Base-by-base conservation (phyloP, 345 rosid species). In the Diplotaxis tenuifolia region DNA sequence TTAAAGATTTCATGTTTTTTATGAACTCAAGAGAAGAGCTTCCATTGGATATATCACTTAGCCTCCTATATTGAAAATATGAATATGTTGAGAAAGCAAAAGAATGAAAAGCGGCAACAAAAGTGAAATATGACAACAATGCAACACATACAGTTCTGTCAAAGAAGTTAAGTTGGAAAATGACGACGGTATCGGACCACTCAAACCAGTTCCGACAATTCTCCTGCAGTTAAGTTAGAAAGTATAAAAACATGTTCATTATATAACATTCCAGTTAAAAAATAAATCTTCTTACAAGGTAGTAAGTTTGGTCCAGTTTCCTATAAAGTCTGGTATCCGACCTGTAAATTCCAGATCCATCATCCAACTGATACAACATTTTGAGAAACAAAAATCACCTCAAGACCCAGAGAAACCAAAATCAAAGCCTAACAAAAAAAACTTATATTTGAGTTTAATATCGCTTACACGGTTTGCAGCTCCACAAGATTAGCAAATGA, bases 171-270 rank as follows among this genome's bases (percentile, higher is more conserved):
- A 72, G 68, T 75, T 90, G 38, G 87, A 72, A 60, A 90, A 83
- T 52, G 86, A 71, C 12, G 84, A 79, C 14, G 90, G 93, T 55
- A 88, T 84, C 1, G 93, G 83, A 70, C 93, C 90, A 19, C 70
- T 75, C 42, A 88, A 82, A 71, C 85, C 75, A 64, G 87, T 88
- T 11, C 93, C 93, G 15, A 79, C 47, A 78, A 88, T 75, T 81
- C 84, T 82, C 82, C 90, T 86, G 65, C 78, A 80, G 60, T 12
- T 70, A 74, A 72, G 72, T 12, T 15, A 45, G 8, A 45, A 45
- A 15, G 2, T 45, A 45, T 15, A 45, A 45, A 45, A 45, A n/a
- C 52, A 45, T 9, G 20, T 15, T 4, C 52, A 45, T 6, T 45
- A 45, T 28, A 28, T 16, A 47, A 16, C 54, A 47, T 47, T 47